Evolutionary conservation across 2,329 filamentous ascomycete species (phyloP).

Genomic region (Fusarium camptoceras): DNA sequence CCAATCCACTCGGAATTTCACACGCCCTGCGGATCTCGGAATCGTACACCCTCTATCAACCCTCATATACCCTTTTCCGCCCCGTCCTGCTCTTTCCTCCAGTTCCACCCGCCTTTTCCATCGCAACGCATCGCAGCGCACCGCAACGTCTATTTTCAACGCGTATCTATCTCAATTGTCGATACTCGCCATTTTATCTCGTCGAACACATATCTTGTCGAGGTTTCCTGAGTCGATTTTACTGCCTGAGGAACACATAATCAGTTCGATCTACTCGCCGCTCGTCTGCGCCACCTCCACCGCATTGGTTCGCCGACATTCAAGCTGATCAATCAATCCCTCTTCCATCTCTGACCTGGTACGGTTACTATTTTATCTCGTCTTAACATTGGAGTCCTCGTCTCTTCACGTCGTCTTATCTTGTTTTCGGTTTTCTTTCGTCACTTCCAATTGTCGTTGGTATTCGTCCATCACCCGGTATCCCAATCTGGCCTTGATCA

Average conservation of each 20-base stretch:
- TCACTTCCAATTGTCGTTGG: constrained; percentile 17
- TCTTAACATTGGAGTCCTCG: constrained; percentile 22
- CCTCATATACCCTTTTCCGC: constrained; percentile 47
- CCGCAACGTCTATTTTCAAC: constrained; percentile 28
- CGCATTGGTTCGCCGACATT: constrained; percentile 30
- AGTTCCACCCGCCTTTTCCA: constrained; percentile 44
- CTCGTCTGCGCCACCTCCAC: constrained; percentile 28
- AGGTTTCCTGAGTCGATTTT: constrained; percentile 13
- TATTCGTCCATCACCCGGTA: constrained; percentile 41
- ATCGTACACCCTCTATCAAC: constrained; percentile 27
- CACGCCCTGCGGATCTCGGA: constrained; percentile 27
- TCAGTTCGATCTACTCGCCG: constrained; percentile 21
- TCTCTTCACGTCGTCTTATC: constrained; percentile 16
- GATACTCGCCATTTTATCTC: constrained; percentile 24
- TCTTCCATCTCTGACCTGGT: constrained; percentile 40
- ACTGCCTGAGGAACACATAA: constrained; percentile 36
- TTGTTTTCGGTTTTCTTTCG: constrained; percentile 17
- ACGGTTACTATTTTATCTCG: constrained; percentile 39
- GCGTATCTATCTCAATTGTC: constrained; percentile 25
- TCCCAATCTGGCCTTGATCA: constrained; percentile 38
- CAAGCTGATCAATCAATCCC: constrained; percentile 24
- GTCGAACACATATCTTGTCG: constrained; percentile 13
- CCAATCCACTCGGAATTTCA: constrained; percentile 1
- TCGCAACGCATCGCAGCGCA: not conserved
- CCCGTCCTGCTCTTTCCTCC: constrained; percentile 40